Evolutionary conservation across 768 basidiomycete species (phyloP).

Genomic region (Rhodotorula babjevae): DNA sequence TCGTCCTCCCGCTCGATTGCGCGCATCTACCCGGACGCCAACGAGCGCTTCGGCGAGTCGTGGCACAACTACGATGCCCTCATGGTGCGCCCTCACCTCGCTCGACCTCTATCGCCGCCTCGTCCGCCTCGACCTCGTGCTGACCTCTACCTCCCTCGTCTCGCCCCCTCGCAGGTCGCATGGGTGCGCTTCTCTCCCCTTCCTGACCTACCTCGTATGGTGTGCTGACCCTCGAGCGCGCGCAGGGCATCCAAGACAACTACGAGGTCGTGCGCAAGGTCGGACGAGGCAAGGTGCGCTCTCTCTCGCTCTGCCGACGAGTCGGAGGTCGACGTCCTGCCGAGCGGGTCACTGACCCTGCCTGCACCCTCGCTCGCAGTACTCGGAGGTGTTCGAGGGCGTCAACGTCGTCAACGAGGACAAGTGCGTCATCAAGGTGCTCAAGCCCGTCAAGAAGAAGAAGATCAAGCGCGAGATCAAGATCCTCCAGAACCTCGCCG

Average conservation of each 20-base stretch:
- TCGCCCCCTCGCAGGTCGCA: not conserved
- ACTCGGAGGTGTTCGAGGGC: conserved; percentile 40
- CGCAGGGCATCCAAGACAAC: conserved; percentile 26
- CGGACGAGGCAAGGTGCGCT: conserved; percentile 25
- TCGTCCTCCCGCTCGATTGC: conserved; percentile 20
- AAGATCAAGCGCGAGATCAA: conserved; percentile 43
- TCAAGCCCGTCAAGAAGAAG: conserved; percentile 35
- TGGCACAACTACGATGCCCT: conserved; percentile 61
- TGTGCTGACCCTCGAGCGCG: not conserved
- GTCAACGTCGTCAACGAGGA: conserved; percentile 39
- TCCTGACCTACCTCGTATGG: too few species aligned
- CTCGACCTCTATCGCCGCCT: not conserved
- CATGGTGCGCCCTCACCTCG: conserved; percentile 55
- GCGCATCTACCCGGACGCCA: conserved; percentile 46
- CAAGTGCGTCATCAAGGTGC: conserved; percentile 15
- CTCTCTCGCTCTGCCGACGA: too few species aligned
- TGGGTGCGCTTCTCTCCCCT: not conserved
- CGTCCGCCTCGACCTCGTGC: not conserved
- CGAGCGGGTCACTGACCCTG: too few species aligned
- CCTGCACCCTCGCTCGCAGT: not conserved
- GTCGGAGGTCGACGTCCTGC: too few species aligned
- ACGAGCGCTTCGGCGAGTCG: conserved; percentile 38
- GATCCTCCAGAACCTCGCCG: conserved; percentile 31
- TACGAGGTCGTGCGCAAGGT: conserved; percentile 37
- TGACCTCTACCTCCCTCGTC: not conserved